phyloP scores from a whole-genome alignment of 2,329 filamentous ascomycete genomes.

The Gaeumannomyces sp. region DNA sequence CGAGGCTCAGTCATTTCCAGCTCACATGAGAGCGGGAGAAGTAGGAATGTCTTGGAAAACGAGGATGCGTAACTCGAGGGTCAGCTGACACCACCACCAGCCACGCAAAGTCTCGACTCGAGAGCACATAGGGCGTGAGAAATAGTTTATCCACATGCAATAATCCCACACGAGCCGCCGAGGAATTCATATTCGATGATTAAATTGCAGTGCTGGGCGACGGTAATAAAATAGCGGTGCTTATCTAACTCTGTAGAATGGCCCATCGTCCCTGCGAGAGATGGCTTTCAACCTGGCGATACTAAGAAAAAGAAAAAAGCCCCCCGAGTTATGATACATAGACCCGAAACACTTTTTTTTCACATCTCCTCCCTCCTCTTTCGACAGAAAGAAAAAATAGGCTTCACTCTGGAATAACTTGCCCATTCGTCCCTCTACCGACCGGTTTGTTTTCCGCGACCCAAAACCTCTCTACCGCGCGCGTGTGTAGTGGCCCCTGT shows the following conservation, averaged over 20 bases:
- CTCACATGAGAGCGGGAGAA: not conserved
- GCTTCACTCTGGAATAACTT: too few species aligned
- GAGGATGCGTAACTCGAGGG: not conserved
- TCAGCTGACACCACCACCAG: not conserved
- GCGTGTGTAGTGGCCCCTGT: slow-evolving; percentile 54
- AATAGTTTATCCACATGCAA: not conserved
- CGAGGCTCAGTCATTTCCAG: not conserved
- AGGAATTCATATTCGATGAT: not conserved
- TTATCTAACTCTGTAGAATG: not conserved
- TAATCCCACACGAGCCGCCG: too few species aligned
- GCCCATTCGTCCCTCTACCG: too few species aligned
- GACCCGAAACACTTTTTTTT: not conserved
- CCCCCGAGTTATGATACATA: not conserved
- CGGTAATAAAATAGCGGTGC: not conserved
- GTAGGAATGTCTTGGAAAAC: not conserved
- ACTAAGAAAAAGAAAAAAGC: not conserved
- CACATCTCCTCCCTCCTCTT: not conserved
- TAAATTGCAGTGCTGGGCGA: too few species aligned
- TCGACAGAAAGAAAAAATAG: not conserved
- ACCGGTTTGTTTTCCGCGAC: not conserved
- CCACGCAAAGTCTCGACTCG: too few species aligned
- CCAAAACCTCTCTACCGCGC: slow-evolving; percentile 30
- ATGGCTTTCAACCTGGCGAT: not conserved
- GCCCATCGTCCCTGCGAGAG: not conserved
- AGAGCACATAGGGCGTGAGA: not conserved